These are phyloP conservation scores for Ichthyophthirius multifiliis DNA, from an alignment of 169 alveolate species.

Conservation along the genomic window DNA sequence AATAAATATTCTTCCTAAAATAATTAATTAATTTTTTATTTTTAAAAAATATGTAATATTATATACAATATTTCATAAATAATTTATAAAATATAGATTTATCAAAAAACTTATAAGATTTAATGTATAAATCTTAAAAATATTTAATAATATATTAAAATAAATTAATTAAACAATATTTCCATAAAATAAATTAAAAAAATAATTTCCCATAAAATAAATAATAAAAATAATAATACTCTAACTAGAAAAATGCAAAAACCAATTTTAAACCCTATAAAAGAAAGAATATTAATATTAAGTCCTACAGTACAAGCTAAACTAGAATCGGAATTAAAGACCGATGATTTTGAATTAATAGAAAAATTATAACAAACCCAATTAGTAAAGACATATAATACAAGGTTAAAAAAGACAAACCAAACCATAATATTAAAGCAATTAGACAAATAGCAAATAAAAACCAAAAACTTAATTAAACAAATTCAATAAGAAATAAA, in stretches of 20 bases:
- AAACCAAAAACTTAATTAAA: slow-evolving; percentile 62
- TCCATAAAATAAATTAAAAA: too few species aligned
- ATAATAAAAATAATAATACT: neutral
- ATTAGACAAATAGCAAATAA: slow-evolving; percentile 81
- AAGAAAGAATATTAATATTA: slow-evolving; percentile 51
- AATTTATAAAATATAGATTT: too few species aligned
- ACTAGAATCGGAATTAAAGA: slow-evolving; percentile 71
- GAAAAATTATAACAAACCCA: slow-evolving; percentile 87
- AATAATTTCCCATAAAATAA: too few species aligned
- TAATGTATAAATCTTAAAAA: too few species aligned
- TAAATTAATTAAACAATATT: too few species aligned
- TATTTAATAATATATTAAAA: too few species aligned
- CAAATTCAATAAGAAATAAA: slow-evolving; percentile 85
- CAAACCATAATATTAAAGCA: slow-evolving; percentile 85
- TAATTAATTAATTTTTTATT: too few species aligned
- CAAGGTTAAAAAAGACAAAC: slow-evolving; percentile 78
- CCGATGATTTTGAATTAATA: slow-evolving; percentile 75
- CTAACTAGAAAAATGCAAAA: neutral
- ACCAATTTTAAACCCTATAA: slow-evolving; percentile 16
- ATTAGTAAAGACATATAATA: slow-evolving; percentile 88
- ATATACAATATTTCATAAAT: too few species aligned
- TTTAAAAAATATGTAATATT: too few species aligned
- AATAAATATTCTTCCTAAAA: too few species aligned
- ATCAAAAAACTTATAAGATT: too few species aligned
- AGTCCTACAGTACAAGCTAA: slow-evolving; percentile 59